Evolutionary conservation across 2,329 filamentous ascomycete species (phyloP), one percentile per base, ranked within the genome.

Genomic region (Ilyonectria sp.): DNA sequence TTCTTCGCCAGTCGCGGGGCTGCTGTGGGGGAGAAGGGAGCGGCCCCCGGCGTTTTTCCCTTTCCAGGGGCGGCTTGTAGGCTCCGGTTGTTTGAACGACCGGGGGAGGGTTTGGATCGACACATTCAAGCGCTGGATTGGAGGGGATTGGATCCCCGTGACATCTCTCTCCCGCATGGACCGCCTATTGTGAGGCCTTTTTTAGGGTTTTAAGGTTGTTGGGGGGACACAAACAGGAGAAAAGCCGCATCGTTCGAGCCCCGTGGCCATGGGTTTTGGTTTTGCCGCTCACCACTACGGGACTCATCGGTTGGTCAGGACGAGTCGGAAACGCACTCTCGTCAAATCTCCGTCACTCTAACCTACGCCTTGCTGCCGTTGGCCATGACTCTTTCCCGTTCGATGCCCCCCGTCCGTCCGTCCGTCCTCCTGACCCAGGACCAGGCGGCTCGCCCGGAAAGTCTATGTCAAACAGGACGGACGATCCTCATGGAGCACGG

Each of bases 171-270:
- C 44, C n/a, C 21, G 44, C 19, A 46, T 46, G 44, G 9, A 46
- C 19, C 11, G 44, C 9, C 43, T 19, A 8, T 46, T 21, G 21
- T 46, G 44, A 21, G 44, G 44, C 44, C 44, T 46, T 46, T 46
- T 46, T 46, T 53, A 37, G 31, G 50, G 29, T 53, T 53, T 53
- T 53, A 52, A 52, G 49, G 26, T 52, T 52, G 19, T 29, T 52
- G 49, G 29, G 47, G 47, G 47, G 49, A 43, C 40, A 17, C 40
- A n/a, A 43, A 43, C 15, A 3, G 21, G 19, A 17, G 17, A 29
- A 33, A 50, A 6, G 31, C 31, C 11, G 17, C 26, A 53, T 35
- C 50, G 50, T 37, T 53, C 50, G 31, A 21, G n/a, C 13, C n/a
- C 35, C n/a, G 49, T 35, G 13, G 29, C 29, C n/a, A n/a, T 53